Base-by-base conservation (phyloP, 169 alveolate species). In the Miamiensis avidus region DNA sequence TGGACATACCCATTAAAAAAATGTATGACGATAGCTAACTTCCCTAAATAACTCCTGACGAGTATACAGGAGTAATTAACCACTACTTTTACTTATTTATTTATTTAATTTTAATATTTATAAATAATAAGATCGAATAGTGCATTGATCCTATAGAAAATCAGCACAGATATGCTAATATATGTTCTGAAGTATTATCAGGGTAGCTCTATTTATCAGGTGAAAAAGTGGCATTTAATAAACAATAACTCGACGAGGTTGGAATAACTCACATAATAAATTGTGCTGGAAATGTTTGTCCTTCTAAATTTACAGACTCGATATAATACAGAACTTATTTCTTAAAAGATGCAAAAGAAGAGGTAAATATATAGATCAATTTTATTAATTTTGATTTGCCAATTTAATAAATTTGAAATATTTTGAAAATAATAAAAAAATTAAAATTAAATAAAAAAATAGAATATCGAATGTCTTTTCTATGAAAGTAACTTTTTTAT, bases 211-310 rank as follows among this genome's bases (percentile, higher is more conserved):
- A 92, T 85, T 83, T 95, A 20, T 93, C 96, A 1, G 89, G 95
- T 29, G 95, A 93, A 75, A 86, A 92, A 4, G 89, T 94, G 0
- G 96, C 97, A 0, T 88, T 91, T 81, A 89, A 93, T 88, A 84
- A 87, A 75, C 90, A 88, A 72, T 87, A 89, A 28, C 82, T 89
- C 25, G 78, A 90, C 64, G 74, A 92, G 83, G 88, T 88, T 74
- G 92, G 93, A 25, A 93, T 95, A 1, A 95, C 97, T 25, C 96
- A 95, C 87, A 92, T 95, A 26, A 86, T 95, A 0, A 95, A 95
- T 81, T 93, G 97, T 82, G 96, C 97, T 20, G 97, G 95, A 0
- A 96, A 92, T 84, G 93, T 93, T 78, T 91, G 96, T 83, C 91
- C 91, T 76, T 93, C 93, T 87, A 90, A 90, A 26, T 86, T 78